Evolutionary conservation across 2,329 filamentous ascomycete species (phyloP).

Genomic region (Hypoxylon sp.): DNA sequence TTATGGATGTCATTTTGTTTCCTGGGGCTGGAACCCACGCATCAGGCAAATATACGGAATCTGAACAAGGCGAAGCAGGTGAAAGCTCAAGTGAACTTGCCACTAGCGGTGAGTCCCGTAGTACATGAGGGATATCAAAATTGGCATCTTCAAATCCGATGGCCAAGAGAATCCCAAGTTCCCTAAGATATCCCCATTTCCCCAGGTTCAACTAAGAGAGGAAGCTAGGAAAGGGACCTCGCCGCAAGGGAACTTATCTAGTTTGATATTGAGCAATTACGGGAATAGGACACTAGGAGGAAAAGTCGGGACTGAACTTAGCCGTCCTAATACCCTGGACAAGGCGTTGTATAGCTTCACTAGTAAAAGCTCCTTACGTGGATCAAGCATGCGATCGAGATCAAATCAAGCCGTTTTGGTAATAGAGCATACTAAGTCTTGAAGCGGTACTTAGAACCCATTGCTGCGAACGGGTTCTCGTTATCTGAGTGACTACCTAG

Average conservation of each 20-base stretch:
- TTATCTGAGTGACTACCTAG: slow-evolving; percentile 1
- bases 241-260: background rate
- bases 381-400: background rate
- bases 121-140: background rate
- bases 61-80: background rate
- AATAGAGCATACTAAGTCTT: background rate
- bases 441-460: background rate
- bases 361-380: background rate
- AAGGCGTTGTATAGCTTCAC: background rate
- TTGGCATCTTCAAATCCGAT: background rate
- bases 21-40: background rate
- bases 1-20: background rate
- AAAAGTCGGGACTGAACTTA: background rate
- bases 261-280: background rate
- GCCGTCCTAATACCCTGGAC: background rate
- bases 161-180: background rate
- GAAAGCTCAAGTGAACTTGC: background rate
- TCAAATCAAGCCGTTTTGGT: background rate
- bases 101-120: background rate
- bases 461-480: background rate
- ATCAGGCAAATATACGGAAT: background rate
- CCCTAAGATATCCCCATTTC: background rate
- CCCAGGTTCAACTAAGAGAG: background rate
- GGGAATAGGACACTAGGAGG: background rate
- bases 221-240: no score